These are phyloP conservation scores for Phaeomoniella chlamydospora DNA, from an alignment of 2,329 filamentous ascomycete genomes.

Conservation along the genomic window DNA sequence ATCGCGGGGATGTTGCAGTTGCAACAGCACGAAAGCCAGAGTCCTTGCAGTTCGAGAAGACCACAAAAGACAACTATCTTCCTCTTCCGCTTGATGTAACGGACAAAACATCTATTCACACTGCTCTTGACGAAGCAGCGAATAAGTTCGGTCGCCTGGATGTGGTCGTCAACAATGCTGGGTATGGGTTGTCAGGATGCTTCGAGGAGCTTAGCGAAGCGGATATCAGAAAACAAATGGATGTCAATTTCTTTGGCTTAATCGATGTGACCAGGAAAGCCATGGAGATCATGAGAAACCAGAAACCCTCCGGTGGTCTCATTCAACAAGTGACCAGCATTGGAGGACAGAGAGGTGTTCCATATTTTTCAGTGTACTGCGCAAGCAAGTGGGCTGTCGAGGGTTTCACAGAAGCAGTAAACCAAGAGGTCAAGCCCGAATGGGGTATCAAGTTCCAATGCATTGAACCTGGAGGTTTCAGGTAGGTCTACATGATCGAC, in stretches of 20 bases:
- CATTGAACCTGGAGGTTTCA: slow-evolving; percentile 14
- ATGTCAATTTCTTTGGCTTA: slow-evolving; percentile 46
- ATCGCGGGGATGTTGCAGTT: slow-evolving; percentile 25
- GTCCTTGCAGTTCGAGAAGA: slow-evolving; percentile 15
- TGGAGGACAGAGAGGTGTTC: slow-evolving; percentile 25
- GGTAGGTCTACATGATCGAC: slow-evolving; percentile 3
- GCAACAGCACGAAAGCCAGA: slow-evolving; percentile 25
- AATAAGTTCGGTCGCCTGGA: slow-evolving; percentile 41
- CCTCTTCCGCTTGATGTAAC: slow-evolving; percentile 39
- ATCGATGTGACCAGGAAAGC: slow-evolving; percentile 32
- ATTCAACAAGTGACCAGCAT: slow-evolving; percentile 43
- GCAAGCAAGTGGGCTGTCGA: slow-evolving; percentile 30
- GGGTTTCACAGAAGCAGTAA: slow-evolving; percentile 31
- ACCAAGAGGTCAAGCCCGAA: slow-evolving; percentile 25
- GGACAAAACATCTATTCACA: slow-evolving; percentile 23
- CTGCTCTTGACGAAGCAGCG: slow-evolving; percentile 24
- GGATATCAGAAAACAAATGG: slow-evolving; percentile 38
- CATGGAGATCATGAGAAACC: slow-evolving; percentile 13
- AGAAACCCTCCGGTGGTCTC: slow-evolving; percentile 28
- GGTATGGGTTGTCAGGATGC: slow-evolving; percentile 38
- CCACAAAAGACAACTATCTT: slow-evolving; percentile 26
- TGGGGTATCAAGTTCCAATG: slow-evolving; percentile 26
- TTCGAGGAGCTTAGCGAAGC: slow-evolving; percentile 37
- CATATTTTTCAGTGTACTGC: slow-evolving; percentile 24
- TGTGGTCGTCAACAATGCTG: slow-evolving; percentile 48